These are phyloP conservation scores for Punica granatum DNA, from an alignment of 345 rosid genomes.

Conservation along the genomic window DNA sequence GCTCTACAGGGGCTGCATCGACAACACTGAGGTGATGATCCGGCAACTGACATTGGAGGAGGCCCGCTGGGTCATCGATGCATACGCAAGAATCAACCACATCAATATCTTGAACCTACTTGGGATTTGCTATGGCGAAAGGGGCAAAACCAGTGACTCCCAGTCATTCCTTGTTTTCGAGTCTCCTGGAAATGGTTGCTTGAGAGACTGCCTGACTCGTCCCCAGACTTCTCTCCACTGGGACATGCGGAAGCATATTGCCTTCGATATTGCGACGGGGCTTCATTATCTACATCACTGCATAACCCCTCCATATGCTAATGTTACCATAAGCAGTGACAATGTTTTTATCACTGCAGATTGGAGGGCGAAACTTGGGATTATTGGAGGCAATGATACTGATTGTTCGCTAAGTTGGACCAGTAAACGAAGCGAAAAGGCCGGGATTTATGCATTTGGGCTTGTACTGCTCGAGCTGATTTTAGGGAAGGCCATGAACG, in stretches of 20 bases:
- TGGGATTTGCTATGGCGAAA: slow-evolving; percentile 44
- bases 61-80: slow-evolving; percentile 30
- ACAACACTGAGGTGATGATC: slow-evolving; percentile 35
- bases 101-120: slow-evolving; percentile 35
- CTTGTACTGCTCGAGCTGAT: slow-evolving; percentile 47
- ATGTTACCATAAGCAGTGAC: slow-evolving; percentile 21
- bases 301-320: slow-evolving; percentile 36
- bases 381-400: slow-evolving; percentile 18
- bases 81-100: slow-evolving; percentile 49
- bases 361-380: slow-evolving; percentile 51
- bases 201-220: slow-evolving; percentile 31
- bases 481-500: slow-evolving; percentile 30
- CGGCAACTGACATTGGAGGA: slow-evolving; percentile 38
- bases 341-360: slow-evolving; percentile 28
- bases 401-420: slow-evolving; percentile 12
- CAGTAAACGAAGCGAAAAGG: slow-evolving; percentile 14
- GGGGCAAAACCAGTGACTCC: slow-evolving; percentile 3
- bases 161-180: slow-evolving; percentile 41
- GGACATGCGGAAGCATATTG: slow-evolving; percentile 33
- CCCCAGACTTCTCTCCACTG: slow-evolving; percentile 21
- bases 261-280: slow-evolving; percentile 38
- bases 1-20: slow-evolving; percentile 27
- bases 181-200: slow-evolving; percentile 37
- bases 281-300: slow-evolving; percentile 45
- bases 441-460: slow-evolving; percentile 40